phyloP scores from a whole-genome alignment of 139 green algal species.

The Tetraselmis chui region DNA sequence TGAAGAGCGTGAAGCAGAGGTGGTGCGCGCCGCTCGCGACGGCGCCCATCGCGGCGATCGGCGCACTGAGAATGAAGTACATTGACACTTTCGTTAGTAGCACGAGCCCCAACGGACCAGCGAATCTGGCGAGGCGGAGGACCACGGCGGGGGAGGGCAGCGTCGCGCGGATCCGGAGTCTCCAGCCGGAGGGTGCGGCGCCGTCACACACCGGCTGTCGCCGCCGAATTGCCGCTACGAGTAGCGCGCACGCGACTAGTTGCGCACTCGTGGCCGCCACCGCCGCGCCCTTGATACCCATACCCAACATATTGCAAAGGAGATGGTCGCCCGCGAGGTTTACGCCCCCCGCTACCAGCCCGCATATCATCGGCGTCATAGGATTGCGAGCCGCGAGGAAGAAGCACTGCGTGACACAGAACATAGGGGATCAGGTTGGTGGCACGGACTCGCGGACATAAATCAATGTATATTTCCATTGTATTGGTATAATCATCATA shows the following conservation, averaged over 20 bases:
- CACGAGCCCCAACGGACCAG: conserved; percentile 16
- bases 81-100: conserved; percentile 16
- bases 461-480: too few species aligned
- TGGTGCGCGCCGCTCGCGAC: conserved; percentile 19
- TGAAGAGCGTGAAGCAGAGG: conserved; percentile 20
- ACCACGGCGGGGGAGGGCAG: conserved; percentile 3
- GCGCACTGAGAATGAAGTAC: conserved; percentile 3
- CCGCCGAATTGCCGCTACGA: background rate
- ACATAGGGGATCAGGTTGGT: too few species aligned
- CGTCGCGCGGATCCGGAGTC: background rate
- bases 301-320: conserved; percentile 6
- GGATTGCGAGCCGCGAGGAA: conserved; percentile 24
- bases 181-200: background rate
- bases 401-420: conserved; percentile 13
- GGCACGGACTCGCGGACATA: too few species aligned
- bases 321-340: conserved; percentile 23
- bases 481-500: too few species aligned
- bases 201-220: background rate
- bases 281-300: conserved; percentile 22
- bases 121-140: conserved; percentile 9
- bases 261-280: conserved; percentile 12
- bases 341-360: background rate
- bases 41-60: conserved; percentile 7
- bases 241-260: background rate
- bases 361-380: conserved; percentile 9